Evolutionary conservation across 306 rosid genomes (phyloP).

Genomic region (Dryas drummondii): DNA sequence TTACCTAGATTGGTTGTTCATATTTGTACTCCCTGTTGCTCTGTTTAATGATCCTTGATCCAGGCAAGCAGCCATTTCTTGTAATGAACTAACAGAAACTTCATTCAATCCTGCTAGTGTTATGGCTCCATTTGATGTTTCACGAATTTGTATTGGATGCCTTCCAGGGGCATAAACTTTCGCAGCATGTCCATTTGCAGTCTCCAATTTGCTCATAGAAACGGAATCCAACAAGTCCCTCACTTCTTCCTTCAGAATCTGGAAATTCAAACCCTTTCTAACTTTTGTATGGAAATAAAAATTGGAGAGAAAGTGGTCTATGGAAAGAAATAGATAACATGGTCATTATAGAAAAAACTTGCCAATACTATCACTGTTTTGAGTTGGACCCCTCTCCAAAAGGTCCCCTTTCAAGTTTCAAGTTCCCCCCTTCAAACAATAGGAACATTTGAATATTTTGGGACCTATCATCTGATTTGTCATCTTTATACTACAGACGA

Average conservation of each 20-base stretch:
- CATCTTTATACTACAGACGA: background rate
- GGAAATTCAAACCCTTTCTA: slow-evolving; percentile 37
- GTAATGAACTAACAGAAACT: slow-evolving; percentile 60
- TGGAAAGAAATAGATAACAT: slow-evolving; percentile 12
- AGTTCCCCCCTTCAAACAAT: slow-evolving; percentile 7
- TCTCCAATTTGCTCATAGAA: slow-evolving; percentile 54
- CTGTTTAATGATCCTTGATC: slow-evolving; percentile 76
- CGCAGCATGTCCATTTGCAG: slow-evolving; percentile 53
- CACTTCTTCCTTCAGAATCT: slow-evolving; percentile 84
- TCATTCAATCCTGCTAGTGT: slow-evolving; percentile 73
- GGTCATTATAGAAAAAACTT: slow-evolving; percentile 11
- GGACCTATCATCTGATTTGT: background rate
- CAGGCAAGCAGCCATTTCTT: slow-evolving; percentile 74
- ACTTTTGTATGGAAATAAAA: slow-evolving; percentile 1
- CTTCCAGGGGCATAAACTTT: slow-evolving; percentile 54
- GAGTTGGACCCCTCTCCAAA: slow-evolving; percentile 1
- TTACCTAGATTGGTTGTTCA: slow-evolving; percentile 88
- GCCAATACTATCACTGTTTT: slow-evolving; percentile 19
- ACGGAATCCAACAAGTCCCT: slow-evolving; percentile 66
- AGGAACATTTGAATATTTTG: background rate
- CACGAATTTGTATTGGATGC: slow-evolving; percentile 69
- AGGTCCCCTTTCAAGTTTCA: background rate
- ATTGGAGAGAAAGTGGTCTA: slow-evolving; percentile 7
- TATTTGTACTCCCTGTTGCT: slow-evolving; percentile 88
- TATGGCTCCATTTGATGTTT: slow-evolving; percentile 71